phyloP scores from a whole-genome alignment of 2,329 filamentous ascomycete genomes.

The Raffaelea albimanens region DNA sequence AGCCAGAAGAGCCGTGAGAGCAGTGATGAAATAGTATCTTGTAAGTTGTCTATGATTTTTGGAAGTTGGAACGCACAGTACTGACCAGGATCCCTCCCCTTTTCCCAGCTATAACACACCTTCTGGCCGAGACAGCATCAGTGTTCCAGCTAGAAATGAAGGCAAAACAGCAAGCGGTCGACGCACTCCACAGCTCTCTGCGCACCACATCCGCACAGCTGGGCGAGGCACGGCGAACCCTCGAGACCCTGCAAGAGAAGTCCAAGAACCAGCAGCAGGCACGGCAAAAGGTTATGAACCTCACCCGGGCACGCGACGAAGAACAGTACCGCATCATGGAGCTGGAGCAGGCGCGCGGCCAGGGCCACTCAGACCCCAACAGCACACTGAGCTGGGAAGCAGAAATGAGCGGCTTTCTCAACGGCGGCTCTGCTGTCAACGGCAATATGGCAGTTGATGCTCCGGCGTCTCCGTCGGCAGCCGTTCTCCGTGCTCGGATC shows the following conservation, averaged over 20 bases:
- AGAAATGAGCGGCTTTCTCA: conserved; percentile 36
- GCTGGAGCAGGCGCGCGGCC: conserved; percentile 26
- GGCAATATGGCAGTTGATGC: conserved; percentile 18
- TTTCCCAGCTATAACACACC: conserved; percentile 62
- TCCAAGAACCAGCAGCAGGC: conserved; percentile 56
- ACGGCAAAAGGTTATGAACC: conserved; percentile 66
- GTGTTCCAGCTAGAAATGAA: conserved; percentile 75
- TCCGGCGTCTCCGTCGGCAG: conserved; percentile 45
- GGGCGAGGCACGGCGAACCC: conserved; percentile 62
- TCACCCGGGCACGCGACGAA: conserved; percentile 63
- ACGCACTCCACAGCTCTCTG: conserved; percentile 71
- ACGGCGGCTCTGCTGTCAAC: conserved; percentile 23
- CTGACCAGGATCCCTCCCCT: no score
- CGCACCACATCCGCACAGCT: conserved; percentile 72
- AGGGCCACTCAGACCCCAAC: conserved; percentile 21
- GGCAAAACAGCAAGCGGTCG: conserved; percentile 74
- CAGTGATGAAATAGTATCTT: conserved; percentile 68
- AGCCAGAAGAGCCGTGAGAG: conserved; percentile 57
- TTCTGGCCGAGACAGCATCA: conserved; percentile 68
- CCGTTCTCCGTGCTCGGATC: conserved; percentile 57
- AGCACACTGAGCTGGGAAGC: conserved; percentile 39
- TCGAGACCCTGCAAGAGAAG: conserved; percentile 61
- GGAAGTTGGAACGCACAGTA: no score
- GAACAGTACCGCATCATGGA: conserved; percentile 48
- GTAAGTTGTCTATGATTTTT: conserved; percentile 42